These are phyloP conservation scores for Leersia perrieri DNA, from an alignment of 176 grass and related monocot species.

Conservation along the genomic window DNA sequence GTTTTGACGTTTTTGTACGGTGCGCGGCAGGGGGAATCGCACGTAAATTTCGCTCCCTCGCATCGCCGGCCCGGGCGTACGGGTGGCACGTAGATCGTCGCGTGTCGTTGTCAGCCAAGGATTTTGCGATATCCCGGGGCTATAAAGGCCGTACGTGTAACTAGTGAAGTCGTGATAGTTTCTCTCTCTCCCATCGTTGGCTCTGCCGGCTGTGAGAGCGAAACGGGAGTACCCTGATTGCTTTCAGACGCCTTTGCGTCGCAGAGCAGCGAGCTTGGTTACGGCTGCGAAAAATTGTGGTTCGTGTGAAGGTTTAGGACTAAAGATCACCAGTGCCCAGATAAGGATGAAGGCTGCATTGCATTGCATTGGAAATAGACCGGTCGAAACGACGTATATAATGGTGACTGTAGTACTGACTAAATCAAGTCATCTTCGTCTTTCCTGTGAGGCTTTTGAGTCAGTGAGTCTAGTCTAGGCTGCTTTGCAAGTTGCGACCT, in stretches of 20 bases:
- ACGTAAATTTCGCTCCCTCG: neutral
- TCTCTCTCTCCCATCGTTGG: neutral
- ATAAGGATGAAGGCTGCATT: neutral
- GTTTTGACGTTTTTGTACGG: neutral
- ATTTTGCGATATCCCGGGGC: neutral
- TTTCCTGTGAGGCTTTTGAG: neutral
- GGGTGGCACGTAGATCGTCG: neutral
- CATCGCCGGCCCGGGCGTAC: neutral
- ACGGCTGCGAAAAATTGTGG: neutral
- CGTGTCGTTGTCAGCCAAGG: neutral
- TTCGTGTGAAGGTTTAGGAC: neutral
- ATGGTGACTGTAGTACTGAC: neutral
- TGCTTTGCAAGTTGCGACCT: neutral
- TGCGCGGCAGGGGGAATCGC: neutral
- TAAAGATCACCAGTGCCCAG: neutral
- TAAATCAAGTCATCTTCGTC: neutral
- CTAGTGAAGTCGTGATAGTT: neutral
- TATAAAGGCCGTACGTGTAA: neutral
- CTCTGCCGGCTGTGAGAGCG: neutral
- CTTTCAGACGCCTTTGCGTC: neutral
- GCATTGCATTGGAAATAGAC: neutral
- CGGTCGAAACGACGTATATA: neutral
- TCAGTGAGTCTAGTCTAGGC: neutral
- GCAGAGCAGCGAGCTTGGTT: neutral
- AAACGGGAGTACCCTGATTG: neutral